Evolutionary conservation across 2,329 filamentous ascomycete genomes (phyloP).

Genomic region (Botrytis pseudocinerea): DNA sequence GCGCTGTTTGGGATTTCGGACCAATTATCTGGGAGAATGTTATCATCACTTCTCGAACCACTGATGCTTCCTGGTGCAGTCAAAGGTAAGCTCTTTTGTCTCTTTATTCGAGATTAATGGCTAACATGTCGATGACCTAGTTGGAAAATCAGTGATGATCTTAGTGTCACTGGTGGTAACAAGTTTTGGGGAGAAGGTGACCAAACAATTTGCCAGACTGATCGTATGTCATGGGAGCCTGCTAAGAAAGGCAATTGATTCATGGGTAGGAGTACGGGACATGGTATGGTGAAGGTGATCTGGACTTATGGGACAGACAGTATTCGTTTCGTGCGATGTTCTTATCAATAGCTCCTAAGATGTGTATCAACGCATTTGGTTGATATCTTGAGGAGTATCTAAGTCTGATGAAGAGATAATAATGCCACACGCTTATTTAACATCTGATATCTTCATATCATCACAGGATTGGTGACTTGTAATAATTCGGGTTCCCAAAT

Average conservation of each 20-base stretch:
- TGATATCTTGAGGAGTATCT: neutral
- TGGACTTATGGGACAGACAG: neutral
- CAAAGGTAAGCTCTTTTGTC: neutral
- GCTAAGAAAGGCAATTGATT: neutral
- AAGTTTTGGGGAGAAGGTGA: neutral
- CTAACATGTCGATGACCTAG: neutral
- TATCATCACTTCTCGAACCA: conserved; percentile 3
- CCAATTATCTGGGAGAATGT: conserved; percentile 25
- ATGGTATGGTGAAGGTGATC: neutral
- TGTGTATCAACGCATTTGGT: neutral
- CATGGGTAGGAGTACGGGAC: neutral
- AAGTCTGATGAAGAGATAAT: neutral
- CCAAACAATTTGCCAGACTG: neutral
- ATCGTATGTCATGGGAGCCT: conserved; percentile 2
- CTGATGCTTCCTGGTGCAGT: conserved; percentile 5
- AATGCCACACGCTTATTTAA: neutral
- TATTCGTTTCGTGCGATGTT: neutral
- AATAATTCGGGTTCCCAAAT: neutral
- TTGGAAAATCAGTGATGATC: neutral
- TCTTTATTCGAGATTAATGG: no score
- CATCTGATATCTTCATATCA: neutral
- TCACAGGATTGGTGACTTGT: neutral
- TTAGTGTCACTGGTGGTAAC: neutral
- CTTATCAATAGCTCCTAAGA: neutral
- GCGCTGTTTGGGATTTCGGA: conserved; percentile 31